Conservation (phyloP, 2,329 filamentous ascomycete genomes). For the Torrubiellomyces zombiae region DNA sequence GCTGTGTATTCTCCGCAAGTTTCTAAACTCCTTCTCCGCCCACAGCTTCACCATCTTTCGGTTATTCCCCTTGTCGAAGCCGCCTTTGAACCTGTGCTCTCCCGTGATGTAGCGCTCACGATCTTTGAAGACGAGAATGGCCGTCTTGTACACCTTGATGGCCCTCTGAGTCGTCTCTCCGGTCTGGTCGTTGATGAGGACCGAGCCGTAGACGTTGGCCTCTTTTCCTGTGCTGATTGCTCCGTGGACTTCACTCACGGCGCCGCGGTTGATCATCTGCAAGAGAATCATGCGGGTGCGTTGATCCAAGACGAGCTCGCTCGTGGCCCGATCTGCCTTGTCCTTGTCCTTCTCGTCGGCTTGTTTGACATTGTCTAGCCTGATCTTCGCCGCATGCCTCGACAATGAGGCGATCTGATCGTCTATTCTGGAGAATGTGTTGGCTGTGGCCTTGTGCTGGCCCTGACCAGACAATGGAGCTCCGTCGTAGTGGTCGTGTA, state of each 20-base stretch:
- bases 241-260: constrained; percentile 83
- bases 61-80: constrained; percentile 89
- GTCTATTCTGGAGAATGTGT: constrained; percentile 64
- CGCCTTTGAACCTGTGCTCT: constrained; percentile 78
- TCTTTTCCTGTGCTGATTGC: constrained; percentile 95
- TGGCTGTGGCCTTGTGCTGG: constrained; percentile 61
- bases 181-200: constrained; percentile 41
- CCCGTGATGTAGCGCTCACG: constrained; percentile 89
- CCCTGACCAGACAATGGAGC: constrained; percentile 53
- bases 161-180: constrained; percentile 54
- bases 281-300: constrained; percentile 88
- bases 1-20: constrained; percentile 67
- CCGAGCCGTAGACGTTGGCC: constrained; percentile 91
- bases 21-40: constrained; percentile 97
- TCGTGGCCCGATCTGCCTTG: constrained; percentile 84
- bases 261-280: constrained; percentile 85
- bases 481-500: constrained; percentile 27
- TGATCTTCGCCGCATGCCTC: constrained; percentile 72
- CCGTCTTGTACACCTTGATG: constrained; percentile 98
- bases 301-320: constrained; percentile 86
- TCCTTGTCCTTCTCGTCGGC: constrained; percentile 49
- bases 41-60: constrained; percentile 95
- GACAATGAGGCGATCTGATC: constrained; percentile 78
- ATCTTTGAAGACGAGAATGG: constrained; percentile 95
- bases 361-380: constrained; percentile 50